A percentile compares a stretch with the other conserved stretches of the same genome.
Conservation (phyloP, 2,329 filamentous ascomycete species). For the Emergomyces orientalis region DNA sequence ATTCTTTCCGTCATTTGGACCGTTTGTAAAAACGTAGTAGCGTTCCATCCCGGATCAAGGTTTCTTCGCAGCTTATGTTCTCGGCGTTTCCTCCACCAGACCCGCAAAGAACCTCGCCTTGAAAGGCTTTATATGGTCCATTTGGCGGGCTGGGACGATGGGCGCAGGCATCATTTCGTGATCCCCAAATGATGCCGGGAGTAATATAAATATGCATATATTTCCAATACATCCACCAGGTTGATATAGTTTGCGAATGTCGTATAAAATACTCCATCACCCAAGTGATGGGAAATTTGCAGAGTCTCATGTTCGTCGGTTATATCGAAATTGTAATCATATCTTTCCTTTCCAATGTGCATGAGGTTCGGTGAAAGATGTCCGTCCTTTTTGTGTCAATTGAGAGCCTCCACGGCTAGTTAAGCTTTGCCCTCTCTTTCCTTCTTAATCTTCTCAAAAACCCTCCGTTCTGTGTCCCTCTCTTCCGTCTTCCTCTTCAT, state of each 20-base stretch:
- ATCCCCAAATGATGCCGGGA: background rate
- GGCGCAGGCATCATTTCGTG: no score
- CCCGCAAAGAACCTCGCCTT: background rate
- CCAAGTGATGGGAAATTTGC: background rate
- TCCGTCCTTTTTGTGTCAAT: background rate
- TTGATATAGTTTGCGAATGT: background rate
- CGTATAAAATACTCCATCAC: background rate
- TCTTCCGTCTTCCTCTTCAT: conserved; percentile 38
- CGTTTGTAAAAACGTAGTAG: background rate
- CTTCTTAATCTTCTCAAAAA: conserved; percentile 35
- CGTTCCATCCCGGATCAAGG: background rate
- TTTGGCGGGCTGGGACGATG: background rate
- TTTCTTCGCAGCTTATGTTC: background rate
- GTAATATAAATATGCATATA: background rate
- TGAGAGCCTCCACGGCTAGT: background rate
- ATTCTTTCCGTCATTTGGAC: background rate
- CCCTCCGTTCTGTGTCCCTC: conserved; percentile 34
- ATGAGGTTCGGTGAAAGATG: background rate
- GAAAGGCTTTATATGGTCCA: background rate
- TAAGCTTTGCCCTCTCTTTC: conserved; percentile 21
- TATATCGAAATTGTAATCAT: background rate
- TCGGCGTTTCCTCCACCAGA: background rate
- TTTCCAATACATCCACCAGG: background rate
- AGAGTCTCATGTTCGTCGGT: background rate
- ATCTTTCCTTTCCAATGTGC: background rate